Evolutionary conservation across 2,329 filamentous ascomycete species (phyloP), one percentile per base, ranked within the genome.

Genomic region (Alternaria angustiovoidea): DNA sequence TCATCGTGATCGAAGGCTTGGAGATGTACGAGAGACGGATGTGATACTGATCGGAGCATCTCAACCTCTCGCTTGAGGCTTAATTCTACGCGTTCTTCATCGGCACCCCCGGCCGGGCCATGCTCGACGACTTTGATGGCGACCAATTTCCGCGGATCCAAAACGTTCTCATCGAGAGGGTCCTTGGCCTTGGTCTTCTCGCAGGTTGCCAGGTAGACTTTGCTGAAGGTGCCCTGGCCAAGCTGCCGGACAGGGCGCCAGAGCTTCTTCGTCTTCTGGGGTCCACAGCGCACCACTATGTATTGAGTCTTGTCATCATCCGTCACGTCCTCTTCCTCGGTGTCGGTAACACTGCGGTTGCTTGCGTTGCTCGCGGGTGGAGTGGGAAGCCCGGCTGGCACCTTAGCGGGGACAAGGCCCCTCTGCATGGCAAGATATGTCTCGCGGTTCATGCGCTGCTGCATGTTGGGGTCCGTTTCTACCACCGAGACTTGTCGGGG

Each of bases 71-170:
- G 89, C 80, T 97, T 96, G 64, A 99, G 82, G 57, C 93, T 96
- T 80, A 95, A 92, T 79, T 97, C 94, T 63, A 98, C 89, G 39
- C 95, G 89, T 70, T 97, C 92, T 76, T 97, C 93, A 49, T 95
- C 95, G 4, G 94, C 94, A 46, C 94, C 94, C 53, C 95, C 95
- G 24, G 92, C 92, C 1, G 95, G 94, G 4, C 94, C 95, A 79
- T 97, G 93, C 78, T 97, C 93, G 75, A 96, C 94, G 44, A 99
- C 89, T 79, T 99, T 99, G 74, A 99, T 89, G 1, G 95, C 95
- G 3, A 98, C 95, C 14, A 99, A 83, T 53, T 91, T 92, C 72
- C 90, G 91, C n/a, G 89, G 88, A 64, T 91, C 83, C 48, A 88
- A 83, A 61, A 75, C 64, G 41, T 80, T 75, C 75, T 85, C 83